These are phyloP conservation scores for Aphanocladium album DNA, from an alignment of 2,329 filamentous ascomycete species.

Conservation along the genomic window DNA sequence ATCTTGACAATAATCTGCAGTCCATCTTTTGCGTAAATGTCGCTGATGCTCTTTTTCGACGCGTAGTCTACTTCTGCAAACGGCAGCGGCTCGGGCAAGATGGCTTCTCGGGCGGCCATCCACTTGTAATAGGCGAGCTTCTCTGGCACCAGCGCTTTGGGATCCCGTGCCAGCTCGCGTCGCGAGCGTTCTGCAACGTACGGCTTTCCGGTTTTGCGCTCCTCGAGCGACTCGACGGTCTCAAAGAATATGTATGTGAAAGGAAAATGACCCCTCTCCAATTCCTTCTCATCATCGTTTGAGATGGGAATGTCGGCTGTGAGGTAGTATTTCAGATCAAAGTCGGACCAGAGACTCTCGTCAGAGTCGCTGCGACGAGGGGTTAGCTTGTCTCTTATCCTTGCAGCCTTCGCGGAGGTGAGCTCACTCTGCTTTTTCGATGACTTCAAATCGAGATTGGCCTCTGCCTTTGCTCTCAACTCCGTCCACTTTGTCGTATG, in stretches of 20 bases:
- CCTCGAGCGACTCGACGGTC: neutral
- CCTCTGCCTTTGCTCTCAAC: neutral
- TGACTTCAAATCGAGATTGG: neutral
- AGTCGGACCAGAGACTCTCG: neutral
- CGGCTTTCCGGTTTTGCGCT: neutral
- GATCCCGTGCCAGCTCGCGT: slow-evolving; percentile 4
- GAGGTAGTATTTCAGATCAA: neutral
- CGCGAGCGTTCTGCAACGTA: neutral
- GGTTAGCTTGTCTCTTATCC: neutral
- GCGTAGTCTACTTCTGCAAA: slow-evolving; percentile 12
- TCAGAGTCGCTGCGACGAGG: neutral
- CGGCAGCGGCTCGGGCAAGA: slow-evolving; percentile 19
- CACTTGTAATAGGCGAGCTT: slow-evolving; percentile 12
- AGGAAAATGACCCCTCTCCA: neutral
- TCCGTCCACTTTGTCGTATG: no score
- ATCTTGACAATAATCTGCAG: slow-evolving; percentile 49
- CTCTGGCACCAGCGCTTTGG: neutral
- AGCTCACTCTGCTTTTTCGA: neutral
- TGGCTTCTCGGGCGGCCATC: slow-evolving; percentile 14
- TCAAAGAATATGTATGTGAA: neutral
- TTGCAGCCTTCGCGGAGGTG: no score
- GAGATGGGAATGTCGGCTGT: neutral
- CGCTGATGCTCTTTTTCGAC: slow-evolving; percentile 8
- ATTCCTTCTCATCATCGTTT: neutral
- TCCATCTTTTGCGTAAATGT: slow-evolving; percentile 27